Conservation (phyloP, 2,329 filamentous ascomycete genomes). For the Periglandula ipomoeae region DNA sequence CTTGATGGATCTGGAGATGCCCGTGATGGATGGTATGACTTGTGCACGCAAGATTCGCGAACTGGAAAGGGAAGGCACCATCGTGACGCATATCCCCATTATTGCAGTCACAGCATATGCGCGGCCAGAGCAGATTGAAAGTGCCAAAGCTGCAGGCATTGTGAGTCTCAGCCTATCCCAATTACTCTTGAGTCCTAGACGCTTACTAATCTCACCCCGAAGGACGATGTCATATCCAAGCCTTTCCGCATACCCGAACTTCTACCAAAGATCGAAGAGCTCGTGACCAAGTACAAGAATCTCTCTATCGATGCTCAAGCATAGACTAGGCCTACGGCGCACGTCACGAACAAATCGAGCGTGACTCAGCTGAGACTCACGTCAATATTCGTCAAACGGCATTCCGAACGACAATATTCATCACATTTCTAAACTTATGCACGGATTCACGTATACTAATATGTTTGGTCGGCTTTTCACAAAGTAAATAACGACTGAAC, state of each 20-base stretch:
- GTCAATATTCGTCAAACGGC: neutral
- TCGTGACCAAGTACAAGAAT: constrained; percentile 33
- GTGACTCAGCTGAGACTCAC: neutral
- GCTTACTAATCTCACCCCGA: neutral
- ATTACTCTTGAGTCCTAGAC: neutral
- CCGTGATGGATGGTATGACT: constrained; percentile 72
- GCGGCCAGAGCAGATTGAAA: constrained; percentile 62
- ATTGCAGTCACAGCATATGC: constrained; percentile 81
- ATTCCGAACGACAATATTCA: neutral
- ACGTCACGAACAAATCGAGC: neutral
- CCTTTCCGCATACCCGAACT: constrained; percentile 69
- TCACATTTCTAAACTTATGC: neutral
- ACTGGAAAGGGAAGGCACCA: constrained; percentile 52
- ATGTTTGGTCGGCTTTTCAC: neutral
- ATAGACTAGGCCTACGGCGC: constrained; percentile 1
- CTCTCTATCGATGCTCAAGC: constrained; percentile 17
- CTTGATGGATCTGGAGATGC: constrained; percentile 78
- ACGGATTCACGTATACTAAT: neutral
- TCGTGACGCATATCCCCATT: constrained; percentile 61
- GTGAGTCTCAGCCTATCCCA: constrained; percentile 32
- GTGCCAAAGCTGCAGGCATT: constrained; percentile 64
- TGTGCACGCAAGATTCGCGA: constrained; percentile 62
- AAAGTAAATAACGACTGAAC: neutral
- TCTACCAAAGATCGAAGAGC: constrained; percentile 55
- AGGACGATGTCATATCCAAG: constrained; percentile 71